phyloP scores from a whole-genome alignment of 768 basidiomycete genomes.

The Lactarius trivialis region DNA sequence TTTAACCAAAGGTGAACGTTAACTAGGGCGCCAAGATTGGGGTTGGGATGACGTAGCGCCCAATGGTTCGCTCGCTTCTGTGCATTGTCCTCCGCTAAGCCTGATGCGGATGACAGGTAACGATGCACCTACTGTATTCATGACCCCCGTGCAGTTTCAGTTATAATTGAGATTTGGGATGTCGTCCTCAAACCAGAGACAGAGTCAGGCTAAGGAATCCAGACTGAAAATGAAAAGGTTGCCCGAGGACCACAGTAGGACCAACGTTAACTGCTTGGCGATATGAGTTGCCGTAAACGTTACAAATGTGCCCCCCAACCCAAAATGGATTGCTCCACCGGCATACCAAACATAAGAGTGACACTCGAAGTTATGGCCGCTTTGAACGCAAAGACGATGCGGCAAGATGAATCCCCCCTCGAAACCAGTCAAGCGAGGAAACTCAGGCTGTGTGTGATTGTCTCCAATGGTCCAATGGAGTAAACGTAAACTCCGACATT shows the following conservation, averaged over 20 bases:
- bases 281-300: background rate
- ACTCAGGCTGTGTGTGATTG: too few relatives aligned
- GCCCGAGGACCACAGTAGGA: background rate
- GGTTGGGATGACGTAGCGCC: background rate
- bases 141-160: background rate
- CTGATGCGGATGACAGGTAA: constrained; percentile 3
- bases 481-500: background rate
- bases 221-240: background rate
- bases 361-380: background rate
- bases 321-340: background rate
- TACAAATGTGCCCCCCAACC: background rate
- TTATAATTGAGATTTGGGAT: background rate
- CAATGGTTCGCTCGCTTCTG: background rate
- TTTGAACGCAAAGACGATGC: background rate
- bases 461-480: background rate
- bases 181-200: background rate
- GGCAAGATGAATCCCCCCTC: background rate
- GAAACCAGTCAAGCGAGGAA: background rate
- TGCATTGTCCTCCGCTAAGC: background rate
- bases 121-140: background rate
- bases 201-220: background rate
- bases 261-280: background rate
- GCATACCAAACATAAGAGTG: background rate
- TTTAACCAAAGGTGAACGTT: background rate
- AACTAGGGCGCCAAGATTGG: background rate